Conservation (phyloP, 495 filamentous ascomycete genomes). For the Penicillium subrubescens region DNA sequence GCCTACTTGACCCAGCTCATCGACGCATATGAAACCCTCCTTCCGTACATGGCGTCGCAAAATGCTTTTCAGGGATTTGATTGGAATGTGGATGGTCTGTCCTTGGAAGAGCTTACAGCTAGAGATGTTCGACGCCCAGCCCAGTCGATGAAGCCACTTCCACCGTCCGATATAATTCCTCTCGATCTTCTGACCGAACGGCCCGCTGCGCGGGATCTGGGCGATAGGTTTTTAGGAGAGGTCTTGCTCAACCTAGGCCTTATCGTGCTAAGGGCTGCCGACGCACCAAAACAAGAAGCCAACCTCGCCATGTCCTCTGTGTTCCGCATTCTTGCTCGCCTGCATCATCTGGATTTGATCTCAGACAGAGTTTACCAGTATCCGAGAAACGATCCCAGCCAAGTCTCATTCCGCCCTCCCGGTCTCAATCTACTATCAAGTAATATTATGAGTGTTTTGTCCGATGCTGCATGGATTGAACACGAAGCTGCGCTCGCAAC, state of each 20-base stretch:
- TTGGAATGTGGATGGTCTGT: constrained; percentile 24
- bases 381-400: constrained; percentile 32
- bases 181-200: constrained; percentile 31
- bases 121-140: background rate
- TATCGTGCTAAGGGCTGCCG: constrained; percentile 56
- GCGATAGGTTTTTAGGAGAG: constrained; percentile 27
- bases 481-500: constrained; percentile 48
- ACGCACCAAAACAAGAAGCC: constrained; percentile 38
- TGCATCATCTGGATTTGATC: constrained; percentile 60
- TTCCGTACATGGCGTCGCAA: constrained; percentile 19
- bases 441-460: constrained; percentile 61
- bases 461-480: constrained; percentile 62
- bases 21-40: constrained; percentile 33
- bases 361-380: constrained; percentile 62
- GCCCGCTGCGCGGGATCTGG: constrained; percentile 27
- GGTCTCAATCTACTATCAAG: constrained; percentile 57
- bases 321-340: constrained; percentile 57
- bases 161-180: constrained; percentile 7
- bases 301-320: constrained; percentile 58
- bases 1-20: constrained; percentile 42
- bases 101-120: constrained; percentile 38
- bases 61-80: constrained; percentile 27
- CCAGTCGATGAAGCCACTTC: constrained; percentile 3
- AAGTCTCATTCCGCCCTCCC: constrained; percentile 54
- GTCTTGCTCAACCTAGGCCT: constrained; percentile 48